phyloP scores from a whole-genome alignment of 129 eudicot genomes.

The Rutidosis leptorrhynchoides region DNA sequence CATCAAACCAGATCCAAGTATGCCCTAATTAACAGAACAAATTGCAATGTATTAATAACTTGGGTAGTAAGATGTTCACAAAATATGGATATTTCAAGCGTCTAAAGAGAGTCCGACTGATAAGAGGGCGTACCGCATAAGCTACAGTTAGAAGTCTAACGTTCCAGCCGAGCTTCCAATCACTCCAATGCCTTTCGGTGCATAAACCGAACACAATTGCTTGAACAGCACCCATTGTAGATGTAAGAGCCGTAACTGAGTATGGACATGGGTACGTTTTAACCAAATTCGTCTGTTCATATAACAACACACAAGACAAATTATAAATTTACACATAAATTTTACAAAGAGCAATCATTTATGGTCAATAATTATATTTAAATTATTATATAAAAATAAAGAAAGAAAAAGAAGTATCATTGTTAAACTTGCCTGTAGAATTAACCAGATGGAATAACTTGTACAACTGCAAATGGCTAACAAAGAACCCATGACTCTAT shows the following conservation, averaged over 20 bases:
- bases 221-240: slow-evolving; percentile 37
- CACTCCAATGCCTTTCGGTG: slow-evolving; percentile 50
- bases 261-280: slow-evolving; percentile 51
- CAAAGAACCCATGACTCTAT: slow-evolving; percentile 28
- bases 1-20: slow-evolving; percentile 46
- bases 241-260: slow-evolving; percentile 43
- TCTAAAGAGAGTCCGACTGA: neutral
- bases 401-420: neutral
- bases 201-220: slow-evolving; percentile 35
- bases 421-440: slow-evolving; percentile 32
- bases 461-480: slow-evolving; percentile 32
- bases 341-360: too few species aligned
- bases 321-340: too few species aligned
- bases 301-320: neutral
- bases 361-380: neutral
- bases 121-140: slow-evolving; percentile 35
- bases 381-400: too few species aligned
- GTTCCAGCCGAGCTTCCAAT: slow-evolving; percentile 71
- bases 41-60: neutral
- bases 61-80: neutral
- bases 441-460: slow-evolving; percentile 36
- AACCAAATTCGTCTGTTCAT: slow-evolving; percentile 42
- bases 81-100: neutral
- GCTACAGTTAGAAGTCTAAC: slow-evolving; percentile 54
- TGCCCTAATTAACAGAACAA: slow-evolving; percentile 38